Base-by-base conservation (phyloP, 257 asterid genomes). In the Jacaranda mimosifolia region DNA sequence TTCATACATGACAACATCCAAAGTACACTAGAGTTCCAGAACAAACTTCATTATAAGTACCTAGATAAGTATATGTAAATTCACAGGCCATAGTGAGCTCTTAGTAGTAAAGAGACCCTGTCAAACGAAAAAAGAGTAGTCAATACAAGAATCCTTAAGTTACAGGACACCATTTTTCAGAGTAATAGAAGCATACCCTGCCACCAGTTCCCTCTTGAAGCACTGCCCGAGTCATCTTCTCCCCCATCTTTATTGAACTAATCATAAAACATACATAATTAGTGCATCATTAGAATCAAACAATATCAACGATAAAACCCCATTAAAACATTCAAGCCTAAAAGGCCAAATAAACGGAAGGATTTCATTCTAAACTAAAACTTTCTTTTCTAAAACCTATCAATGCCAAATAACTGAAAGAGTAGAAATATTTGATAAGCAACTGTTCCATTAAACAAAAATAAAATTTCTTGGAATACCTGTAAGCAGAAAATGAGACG, bases 171-270 rank as follows among this genome's bases (percentile, higher is more conserved):
- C 26, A 36, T 26, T 1, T 11, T 52, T 14, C 0, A 18, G 38
- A 45, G 42, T 9, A 18, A 45, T 21, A 58, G 63, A 66, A 67
- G 68, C 73, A 19, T 79, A 91, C 98, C 98, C 89, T 89, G 91
- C 98, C 98, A 93, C 98, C 98, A 93, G 68, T 93, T 90, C 55
- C 98, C 98, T 69, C 97, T 85, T 2, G 96, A 91, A 75, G 96
- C 97, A 68, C 87, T 78, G 77, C 81, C 89, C 0, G 91, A 81
- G 69, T 91, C 98, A 75, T 91, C 96, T 73, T 91, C 94, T 42
- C 83, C 89, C 0, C 81, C 87, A 11, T 93, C 97, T 79, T 88
- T 87, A 21, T 73, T 83, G 77, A 81, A 84, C 93, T 92, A 80
- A 56, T 12, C 9, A 71, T 10, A 9, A 10, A 55, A 38, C 8